phyloP scores from a whole-genome alignment of 2,329 filamentous ascomycete species.

The Fusarium verrucosum region DNA sequence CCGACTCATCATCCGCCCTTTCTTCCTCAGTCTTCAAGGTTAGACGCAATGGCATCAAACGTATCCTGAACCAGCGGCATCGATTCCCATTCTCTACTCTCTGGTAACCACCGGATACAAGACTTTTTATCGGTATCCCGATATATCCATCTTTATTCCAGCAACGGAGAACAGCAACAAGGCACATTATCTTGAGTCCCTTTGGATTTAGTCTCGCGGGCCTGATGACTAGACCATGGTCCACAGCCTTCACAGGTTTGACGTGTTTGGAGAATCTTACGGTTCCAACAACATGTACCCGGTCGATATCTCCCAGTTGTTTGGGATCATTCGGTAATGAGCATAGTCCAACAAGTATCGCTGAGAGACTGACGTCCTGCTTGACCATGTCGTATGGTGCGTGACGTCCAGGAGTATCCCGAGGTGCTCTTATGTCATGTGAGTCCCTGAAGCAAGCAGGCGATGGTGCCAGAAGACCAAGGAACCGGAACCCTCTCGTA shows the following conservation, averaged over 20 bases:
- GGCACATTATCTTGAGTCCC: constrained; percentile 11
- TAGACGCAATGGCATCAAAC: constrained; percentile 8
- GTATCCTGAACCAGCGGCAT: constrained; percentile 13
- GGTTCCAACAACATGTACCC: constrained; percentile 11
- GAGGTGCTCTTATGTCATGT: not conserved
- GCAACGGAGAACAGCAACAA: constrained; percentile 3
- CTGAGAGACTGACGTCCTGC: constrained; percentile 6
- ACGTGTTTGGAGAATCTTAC: constrained; percentile 1
- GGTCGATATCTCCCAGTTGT: not conserved
- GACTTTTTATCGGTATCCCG: constrained; percentile 11
- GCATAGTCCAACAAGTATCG: not conserved
- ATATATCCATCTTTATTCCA: constrained; percentile 17
- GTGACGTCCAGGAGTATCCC: not conserved
- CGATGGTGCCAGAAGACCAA: constrained; percentile 1
- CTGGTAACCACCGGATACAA: not conserved
- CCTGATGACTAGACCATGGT: constrained; percentile 10
- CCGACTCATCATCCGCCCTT: not conserved
- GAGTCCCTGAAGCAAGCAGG: constrained; percentile 12
- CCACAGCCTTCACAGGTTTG: not conserved
- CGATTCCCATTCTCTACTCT: constrained; percentile 13
- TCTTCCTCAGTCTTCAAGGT: not conserved
- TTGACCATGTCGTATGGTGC: constrained; percentile 6
- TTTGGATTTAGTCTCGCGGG: constrained; percentile 1
- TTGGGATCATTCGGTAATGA: not conserved
- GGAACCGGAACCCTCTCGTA: not conserved